These are phyloP conservation scores for Patellifolia procumbens DNA, from an alignment of 179 eudicot species.

Conservation along the genomic window DNA sequence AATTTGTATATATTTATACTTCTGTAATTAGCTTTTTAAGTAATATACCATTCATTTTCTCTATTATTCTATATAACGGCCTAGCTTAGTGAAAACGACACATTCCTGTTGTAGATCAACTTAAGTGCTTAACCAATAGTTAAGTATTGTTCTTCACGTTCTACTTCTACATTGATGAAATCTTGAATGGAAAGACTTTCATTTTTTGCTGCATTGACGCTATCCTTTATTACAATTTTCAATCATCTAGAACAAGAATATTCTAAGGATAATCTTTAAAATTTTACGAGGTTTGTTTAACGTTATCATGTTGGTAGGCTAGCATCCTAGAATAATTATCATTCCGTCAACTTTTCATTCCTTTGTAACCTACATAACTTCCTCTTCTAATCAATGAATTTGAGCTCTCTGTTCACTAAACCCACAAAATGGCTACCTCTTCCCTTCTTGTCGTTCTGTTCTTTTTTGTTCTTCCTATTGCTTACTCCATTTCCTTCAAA, in stretches of 20 bases:
- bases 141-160: constrained; percentile 1
- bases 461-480: background rate
- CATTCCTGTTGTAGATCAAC: background rate
- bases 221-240: background rate
- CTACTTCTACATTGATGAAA: background rate
- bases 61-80: no score
- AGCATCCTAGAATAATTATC: no score
- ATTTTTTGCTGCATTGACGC: background rate
- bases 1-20: no score
- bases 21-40: no score
- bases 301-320: no score
- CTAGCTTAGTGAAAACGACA: background rate
- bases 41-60: no score
- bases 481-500: background rate
- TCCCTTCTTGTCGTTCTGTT: background rate
- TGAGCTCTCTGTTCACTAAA: background rate
- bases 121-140: background rate
- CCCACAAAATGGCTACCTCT: background rate
- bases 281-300: no score
- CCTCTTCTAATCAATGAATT: background rate
- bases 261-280: no score
- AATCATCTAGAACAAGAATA: no score
- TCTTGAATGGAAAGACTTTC: background rate
- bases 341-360: no score
- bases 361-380: no score